Evolutionary conservation across 2,329 filamentous ascomycete genomes (phyloP), one percentile per base, ranked within the genome.

Genomic region (Exophiala oligosperma): DNA sequence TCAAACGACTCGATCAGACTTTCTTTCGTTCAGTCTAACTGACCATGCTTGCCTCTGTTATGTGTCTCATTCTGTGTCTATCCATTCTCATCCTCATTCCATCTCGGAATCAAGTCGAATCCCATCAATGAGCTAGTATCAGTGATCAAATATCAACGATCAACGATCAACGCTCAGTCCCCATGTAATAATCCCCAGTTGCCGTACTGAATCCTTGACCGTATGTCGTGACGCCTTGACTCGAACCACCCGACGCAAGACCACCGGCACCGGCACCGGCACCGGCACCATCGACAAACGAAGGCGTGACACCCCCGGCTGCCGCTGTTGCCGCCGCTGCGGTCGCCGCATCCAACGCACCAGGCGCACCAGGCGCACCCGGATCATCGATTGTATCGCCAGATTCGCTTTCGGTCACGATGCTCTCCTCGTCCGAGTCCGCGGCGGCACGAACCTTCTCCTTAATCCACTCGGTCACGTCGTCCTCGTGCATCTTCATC

Each of bases 401-500:
- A n/a, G 40, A 43, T 9, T 50, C 51, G 21, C 74, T 73, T 38
- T 68, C 69, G n/a, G 74, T 78, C 49, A 72, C 71, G 37, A 47
- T 67, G 21, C 70, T 66, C 9, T 70, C 67, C 24, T 70, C 68
- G 14, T 63, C 66, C 21, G 66, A 68, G 2, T 60, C 56, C 1
- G 44, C 57, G 11, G 70, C 70, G 4, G 35, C 26, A 6, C 23
- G 29, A 3, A 71, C 67, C 37, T 73, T 73, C n/a, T 71, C 71
- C 29, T 74, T 65, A 35, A 86, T 73, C 65, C 76, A 74, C 8
- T 74, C 66, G 52, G 75, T 76, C 1, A 85, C 81, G 21, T 80
- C 73, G 1, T 77, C 70, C 58, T 77, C 74, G 68, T 86, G 81
- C 56, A 77, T 72, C 17, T 74, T 64, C 49, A 87, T 74, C 83